A percentile compares a stretch with the other conserved stretches of the same genome.
Evolutionary conservation across 768 basidiomycete genomes (phyloP).

Genomic region (Krasilnikovozyma curviuscula): DNA sequence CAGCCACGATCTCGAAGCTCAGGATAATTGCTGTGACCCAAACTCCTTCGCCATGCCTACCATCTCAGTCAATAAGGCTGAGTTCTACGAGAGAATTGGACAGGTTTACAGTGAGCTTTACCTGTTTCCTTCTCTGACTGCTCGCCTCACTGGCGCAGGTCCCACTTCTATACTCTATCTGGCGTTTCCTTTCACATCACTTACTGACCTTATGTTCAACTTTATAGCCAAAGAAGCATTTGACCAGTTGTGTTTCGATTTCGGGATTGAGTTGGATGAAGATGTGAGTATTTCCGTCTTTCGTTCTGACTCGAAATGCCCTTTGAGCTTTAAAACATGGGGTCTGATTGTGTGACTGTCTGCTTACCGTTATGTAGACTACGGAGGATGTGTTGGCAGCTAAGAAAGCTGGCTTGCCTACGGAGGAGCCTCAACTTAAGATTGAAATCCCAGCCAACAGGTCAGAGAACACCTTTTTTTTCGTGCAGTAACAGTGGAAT

Average conservation of each 20-base stretch:
- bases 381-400: conserved; percentile 68
- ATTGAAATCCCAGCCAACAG: conserved; percentile 98
- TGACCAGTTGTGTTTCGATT: conserved; percentile 88
- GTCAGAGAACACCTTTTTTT: too few relatives aligned
- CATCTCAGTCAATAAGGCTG: conserved; percentile 82
- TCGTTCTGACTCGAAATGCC: neutral
- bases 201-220: conserved; percentile 1
- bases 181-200: conserved; percentile 1
- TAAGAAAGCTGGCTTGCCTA: conserved; percentile 54
- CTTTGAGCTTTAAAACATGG: too few relatives aligned
- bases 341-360: too few relatives aligned
- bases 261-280: conserved; percentile 91
- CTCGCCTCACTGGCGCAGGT: neutral
- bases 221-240: conserved; percentile 73
- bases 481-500: too few relatives aligned
- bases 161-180: conserved; percentile 24
- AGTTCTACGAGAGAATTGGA: conserved; percentile 74
- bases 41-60: conserved; percentile 43
- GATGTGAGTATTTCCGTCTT: conserved; percentile 43
- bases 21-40: neutral
- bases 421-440: conserved; percentile 78
- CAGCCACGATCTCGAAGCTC: too few relatives aligned
- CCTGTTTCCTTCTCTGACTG: conserved; percentile 8
- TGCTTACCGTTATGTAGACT: conserved; percentile 48
- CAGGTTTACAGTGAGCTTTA: conserved; percentile 49